These are phyloP conservation scores for Stevia rebaudiana DNA, from an alignment of 140 eudicot species.

Conservation along the genomic window DNA sequence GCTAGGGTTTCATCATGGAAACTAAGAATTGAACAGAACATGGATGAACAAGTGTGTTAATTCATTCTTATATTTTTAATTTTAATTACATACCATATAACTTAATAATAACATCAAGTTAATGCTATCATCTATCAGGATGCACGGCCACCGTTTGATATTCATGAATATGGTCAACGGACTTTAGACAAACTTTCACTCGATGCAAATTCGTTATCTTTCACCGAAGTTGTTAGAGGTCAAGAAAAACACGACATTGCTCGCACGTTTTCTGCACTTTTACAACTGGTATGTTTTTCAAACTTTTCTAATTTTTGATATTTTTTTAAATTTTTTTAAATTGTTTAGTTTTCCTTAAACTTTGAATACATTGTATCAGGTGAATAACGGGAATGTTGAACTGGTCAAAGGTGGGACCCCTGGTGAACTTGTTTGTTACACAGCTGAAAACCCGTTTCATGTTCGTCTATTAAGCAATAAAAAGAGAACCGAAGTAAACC, in stretches of 20 bases:
- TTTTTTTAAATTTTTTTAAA: neutral
- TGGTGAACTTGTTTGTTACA: constrained; percentile 47
- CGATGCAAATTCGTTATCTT: constrained; percentile 40
- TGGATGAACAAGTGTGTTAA: constrained; percentile 77
- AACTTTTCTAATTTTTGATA: neutral
- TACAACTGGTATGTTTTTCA: constrained; percentile 63
- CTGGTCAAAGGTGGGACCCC: constrained; percentile 32
- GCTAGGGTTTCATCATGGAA: constrained; percentile 96
- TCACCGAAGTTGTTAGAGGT: constrained; percentile 70
- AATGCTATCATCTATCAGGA: constrained; percentile 44
- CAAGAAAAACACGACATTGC: constrained; percentile 85
- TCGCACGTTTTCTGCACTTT: constrained; percentile 83
- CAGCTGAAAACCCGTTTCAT: constrained; percentile 62
- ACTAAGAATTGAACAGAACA: constrained; percentile 75
- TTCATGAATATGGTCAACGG: constrained; percentile 75
- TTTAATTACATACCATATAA: neutral
- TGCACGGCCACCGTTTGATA: constrained; percentile 83
- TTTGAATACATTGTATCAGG: constrained; percentile 41
- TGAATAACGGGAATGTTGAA: constrained; percentile 79
- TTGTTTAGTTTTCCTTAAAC: neutral
- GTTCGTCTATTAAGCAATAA: constrained; percentile 48
- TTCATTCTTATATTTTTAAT: neutral
- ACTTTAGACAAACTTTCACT: constrained; percentile 56
- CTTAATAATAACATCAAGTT: neutral
- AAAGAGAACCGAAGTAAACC: constrained; percentile 38